Evolutionary conservation across 139 green algal genomes (phyloP).

Genomic region (Pleodorina starrii): DNA sequence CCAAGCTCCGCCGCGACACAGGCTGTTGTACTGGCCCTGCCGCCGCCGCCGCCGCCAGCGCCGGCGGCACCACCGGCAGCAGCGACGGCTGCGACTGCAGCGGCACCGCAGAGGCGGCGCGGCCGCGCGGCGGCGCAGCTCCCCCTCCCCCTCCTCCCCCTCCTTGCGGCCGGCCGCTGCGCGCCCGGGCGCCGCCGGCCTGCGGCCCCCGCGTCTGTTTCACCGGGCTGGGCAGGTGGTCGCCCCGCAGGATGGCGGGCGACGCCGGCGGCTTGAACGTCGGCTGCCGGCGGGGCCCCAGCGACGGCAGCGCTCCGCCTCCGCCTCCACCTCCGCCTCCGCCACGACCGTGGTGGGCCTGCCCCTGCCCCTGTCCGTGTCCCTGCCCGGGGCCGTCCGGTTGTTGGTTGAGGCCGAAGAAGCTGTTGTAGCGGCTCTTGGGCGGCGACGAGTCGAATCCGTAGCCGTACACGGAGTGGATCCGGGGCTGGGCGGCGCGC

Average conservation of each 20-base stretch:
- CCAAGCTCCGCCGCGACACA: neutral
- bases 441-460: neutral
- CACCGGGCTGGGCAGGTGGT: constrained; percentile 23
- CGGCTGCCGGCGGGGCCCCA: neutral
- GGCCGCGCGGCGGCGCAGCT: neutral
- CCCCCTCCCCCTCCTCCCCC: neutral
- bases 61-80: neutral
- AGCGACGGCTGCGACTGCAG: neutral
- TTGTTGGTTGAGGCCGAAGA: constrained; percentile 7
- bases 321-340: neutral
- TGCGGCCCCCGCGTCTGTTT: constrained; percentile 3
- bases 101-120: neutral
- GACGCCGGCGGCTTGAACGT: neutral
- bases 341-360: neutral
- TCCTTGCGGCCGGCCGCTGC: neutral
- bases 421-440: constrained; percentile 33
- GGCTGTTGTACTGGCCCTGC: no score
- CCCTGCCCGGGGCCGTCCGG: neutral
- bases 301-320: neutral
- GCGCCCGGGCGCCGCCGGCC: neutral
- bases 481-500: neutral
- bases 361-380: neutral
- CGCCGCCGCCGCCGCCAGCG: neutral
- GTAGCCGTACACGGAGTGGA: constrained; percentile 2
- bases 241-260: neutral